Percentiles rank a stretch among this genome's conserved stretches.
These are phyloP conservation scores for Ailanthus altissimus DNA, from an alignment of 345 rosid genomes.

Conservation along the genomic window DNA sequence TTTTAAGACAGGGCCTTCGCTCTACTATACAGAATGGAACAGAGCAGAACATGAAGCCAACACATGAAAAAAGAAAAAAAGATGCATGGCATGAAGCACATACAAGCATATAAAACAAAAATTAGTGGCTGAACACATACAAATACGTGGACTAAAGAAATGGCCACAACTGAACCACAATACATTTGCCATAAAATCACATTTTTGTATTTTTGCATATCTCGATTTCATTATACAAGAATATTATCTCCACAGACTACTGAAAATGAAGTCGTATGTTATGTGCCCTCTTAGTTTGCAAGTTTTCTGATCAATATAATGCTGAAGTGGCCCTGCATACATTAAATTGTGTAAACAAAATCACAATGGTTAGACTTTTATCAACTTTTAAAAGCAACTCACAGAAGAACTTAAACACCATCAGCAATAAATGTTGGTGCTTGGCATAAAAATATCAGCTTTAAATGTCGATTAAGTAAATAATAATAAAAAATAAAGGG, in stretches of 20 bases:
- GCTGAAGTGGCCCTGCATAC: conserved; percentile 12
- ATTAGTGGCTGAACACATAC: not conserved
- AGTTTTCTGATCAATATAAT: conserved; percentile 1
- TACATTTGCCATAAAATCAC: not conserved
- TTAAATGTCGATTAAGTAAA: not conserved
- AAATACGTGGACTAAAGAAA: conserved; percentile 1
- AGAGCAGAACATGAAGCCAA: too few species aligned
- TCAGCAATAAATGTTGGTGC: not conserved
- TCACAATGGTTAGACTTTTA: not conserved
- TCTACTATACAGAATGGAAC: too few species aligned
- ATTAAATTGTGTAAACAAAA: not conserved
- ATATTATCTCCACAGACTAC: not conserved
- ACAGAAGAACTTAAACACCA: not conserved
- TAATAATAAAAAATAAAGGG: too few species aligned
- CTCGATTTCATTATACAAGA: not conserved
- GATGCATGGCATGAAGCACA: too few species aligned
- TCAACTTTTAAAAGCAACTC: not conserved
- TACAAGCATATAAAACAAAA: not conserved
- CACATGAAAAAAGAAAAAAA: too few species aligned
- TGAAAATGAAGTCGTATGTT: not conserved
- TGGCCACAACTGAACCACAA: not conserved
- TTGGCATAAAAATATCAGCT: not conserved
- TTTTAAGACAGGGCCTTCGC: too few species aligned
- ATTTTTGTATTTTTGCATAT: not conserved
- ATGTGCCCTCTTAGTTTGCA: not conserved